Evolutionary conservation across 371 early-diverging fungal genomes (phyloP).

Genomic region (Lichtheimia corymbifera): DNA sequence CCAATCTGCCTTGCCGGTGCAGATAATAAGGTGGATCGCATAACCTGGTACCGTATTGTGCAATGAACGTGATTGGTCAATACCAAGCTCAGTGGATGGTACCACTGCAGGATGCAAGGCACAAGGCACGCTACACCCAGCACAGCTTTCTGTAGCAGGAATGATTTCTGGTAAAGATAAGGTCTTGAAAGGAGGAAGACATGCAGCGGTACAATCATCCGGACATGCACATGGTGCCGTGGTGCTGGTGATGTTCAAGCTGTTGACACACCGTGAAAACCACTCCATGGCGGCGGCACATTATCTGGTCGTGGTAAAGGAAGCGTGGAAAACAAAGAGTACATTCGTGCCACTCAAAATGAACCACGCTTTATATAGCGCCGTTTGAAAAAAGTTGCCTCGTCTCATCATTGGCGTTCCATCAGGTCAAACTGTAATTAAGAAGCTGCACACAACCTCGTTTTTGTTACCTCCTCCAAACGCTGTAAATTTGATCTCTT

Average conservation of each 20-base stretch:
- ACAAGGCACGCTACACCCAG: slow-evolving; percentile 34
- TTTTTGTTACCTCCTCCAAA: too few relatives aligned
- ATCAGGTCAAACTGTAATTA: too few relatives aligned
- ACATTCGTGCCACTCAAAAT: too few relatives aligned
- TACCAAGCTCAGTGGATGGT: slow-evolving; percentile 25
- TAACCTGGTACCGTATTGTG: slow-evolving; percentile 39
- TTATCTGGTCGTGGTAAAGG: background rate
- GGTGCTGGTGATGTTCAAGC: slow-evolving; percentile 20
- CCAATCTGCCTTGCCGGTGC: slow-evolving; percentile 40
- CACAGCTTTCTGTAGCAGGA: slow-evolving; percentile 15
- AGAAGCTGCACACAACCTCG: too few relatives aligned
- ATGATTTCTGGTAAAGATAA: slow-evolving; percentile 25
- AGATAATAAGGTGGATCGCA: slow-evolving; percentile 33
- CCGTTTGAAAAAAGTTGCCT: too few relatives aligned
- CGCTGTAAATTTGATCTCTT: too few relatives aligned
- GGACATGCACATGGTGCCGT: slow-evolving; percentile 13
- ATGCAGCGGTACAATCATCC: slow-evolving; percentile 12
- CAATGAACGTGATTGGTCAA: slow-evolving; percentile 35
- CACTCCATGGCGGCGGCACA: slow-evolving; percentile 30
- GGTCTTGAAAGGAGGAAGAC: slow-evolving; percentile 27
- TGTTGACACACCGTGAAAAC: slow-evolving; percentile 30
- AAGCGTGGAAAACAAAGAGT: background rate
- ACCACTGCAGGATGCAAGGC: slow-evolving; percentile 26
- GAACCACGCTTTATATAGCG: too few relatives aligned
- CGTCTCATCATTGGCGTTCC: too few relatives aligned